Conservation (phyloP, 768 basidiomycete genomes). For the Tylopilus vinaceipallidus region DNA sequence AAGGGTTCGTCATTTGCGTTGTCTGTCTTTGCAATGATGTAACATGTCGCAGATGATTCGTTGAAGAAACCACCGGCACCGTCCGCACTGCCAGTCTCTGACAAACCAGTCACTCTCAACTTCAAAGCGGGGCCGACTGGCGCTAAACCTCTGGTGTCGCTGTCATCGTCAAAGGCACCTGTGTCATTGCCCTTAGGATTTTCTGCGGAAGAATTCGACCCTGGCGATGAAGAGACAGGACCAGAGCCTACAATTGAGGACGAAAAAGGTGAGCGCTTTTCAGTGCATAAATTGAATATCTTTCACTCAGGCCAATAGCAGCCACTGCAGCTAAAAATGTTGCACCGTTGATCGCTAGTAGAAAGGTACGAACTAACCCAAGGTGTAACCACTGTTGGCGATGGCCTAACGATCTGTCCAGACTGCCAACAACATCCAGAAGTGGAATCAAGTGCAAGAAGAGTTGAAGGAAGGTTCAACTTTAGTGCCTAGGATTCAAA, state of each 20-base stretch:
- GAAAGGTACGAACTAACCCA: slow-evolving; percentile 55
- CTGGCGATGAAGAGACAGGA: slow-evolving; percentile 40
- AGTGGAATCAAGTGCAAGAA: slow-evolving; percentile 96
- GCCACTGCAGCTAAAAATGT: slow-evolving; percentile 63
- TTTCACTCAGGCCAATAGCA: slow-evolving; percentile 22
- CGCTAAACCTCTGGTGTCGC: slow-evolving; percentile 19
- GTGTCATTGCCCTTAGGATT: slow-evolving; percentile 58
- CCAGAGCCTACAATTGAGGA: slow-evolving; percentile 47
- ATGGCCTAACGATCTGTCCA: slow-evolving; percentile 33
- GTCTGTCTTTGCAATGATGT: slow-evolving; percentile 4
- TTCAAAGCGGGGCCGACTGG: slow-evolving; percentile 48
- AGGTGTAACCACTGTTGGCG: not conserved
- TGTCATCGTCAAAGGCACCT: slow-evolving; percentile 29
- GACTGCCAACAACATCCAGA: slow-evolving; percentile 88
- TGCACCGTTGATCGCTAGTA: slow-evolving; percentile 79
- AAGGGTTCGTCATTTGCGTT: slow-evolving; percentile 42
- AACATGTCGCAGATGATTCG: slow-evolving; percentile 32
- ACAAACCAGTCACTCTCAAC: slow-evolving; percentile 78
- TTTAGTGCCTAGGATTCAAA: slow-evolving; percentile 20
- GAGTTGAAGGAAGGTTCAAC: slow-evolving; percentile 60
- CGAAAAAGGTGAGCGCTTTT: slow-evolving; percentile 33
- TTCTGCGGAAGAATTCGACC: slow-evolving; percentile 58
- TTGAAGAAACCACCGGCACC: slow-evolving; percentile 47
- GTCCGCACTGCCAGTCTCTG: slow-evolving; percentile 68
- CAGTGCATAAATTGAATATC: not conserved